phyloP scores from a whole-genome alignment of 371 early-diverging fungal species.

The Syncephalastrum monosporum region DNA sequence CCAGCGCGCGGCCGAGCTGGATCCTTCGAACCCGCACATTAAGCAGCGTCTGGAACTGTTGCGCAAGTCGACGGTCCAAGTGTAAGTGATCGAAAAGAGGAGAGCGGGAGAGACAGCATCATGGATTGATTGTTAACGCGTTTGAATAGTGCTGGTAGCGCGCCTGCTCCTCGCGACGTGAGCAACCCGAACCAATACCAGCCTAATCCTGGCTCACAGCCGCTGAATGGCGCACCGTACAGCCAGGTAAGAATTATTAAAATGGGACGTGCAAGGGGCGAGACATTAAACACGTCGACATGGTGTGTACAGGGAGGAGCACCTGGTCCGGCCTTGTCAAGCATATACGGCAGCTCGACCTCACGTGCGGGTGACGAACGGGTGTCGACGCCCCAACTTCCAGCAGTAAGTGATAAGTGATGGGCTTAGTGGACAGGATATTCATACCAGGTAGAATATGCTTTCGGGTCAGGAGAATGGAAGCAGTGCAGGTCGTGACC shows the following conservation, averaged over 20 bases:
- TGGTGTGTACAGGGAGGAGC: conserved; percentile 19
- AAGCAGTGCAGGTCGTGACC: conserved; percentile 39
- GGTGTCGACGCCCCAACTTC: conserved; percentile 29
- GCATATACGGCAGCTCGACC: conserved; percentile 25
- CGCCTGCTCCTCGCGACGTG: conserved; percentile 64
- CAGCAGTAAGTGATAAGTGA: conserved; percentile 15
- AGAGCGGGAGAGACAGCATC: conserved; percentile 9
- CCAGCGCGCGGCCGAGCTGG: conserved; percentile 65
- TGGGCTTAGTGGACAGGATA: conserved; percentile 8
- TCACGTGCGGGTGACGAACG: conserved; percentile 24
- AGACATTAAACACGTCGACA: too few species aligned
- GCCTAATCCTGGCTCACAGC: conserved; percentile 28
- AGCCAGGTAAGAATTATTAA: conserved; percentile 13
- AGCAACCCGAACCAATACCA: conserved; percentile 55
- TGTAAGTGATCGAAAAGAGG: conserved; percentile 52
- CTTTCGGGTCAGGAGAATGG: conserved; percentile 20
- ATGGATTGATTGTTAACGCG: conserved; percentile 1
- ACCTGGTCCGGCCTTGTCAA: conserved; percentile 33
- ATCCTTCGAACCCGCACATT: conserved; percentile 61
- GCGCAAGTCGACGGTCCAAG: conserved; percentile 72
- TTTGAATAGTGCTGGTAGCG: conserved; percentile 39
- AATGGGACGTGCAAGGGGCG: too few species aligned
- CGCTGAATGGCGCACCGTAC: conserved; percentile 31
- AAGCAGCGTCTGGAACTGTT: conserved; percentile 78
- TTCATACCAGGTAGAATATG: conserved; percentile 1